Conservation (phyloP, 495 filamentous ascomycete genomes). For the Thermochaetoides thermophila region DNA sequence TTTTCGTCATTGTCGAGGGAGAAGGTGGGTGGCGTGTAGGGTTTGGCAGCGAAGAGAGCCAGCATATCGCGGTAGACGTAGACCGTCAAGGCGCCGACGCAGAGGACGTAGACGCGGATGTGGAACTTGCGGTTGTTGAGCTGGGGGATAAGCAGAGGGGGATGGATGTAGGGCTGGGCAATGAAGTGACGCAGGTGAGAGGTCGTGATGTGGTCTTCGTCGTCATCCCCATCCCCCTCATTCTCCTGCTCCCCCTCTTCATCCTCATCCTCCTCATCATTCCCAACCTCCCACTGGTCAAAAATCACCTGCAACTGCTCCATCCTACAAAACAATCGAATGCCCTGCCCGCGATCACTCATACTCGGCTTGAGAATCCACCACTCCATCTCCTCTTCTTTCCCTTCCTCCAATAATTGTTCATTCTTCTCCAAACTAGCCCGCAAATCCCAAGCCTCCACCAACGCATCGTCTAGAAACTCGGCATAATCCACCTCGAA, state of each 20-base stretch:
- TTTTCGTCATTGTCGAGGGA: constrained; percentile 12
- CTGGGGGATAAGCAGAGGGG: constrained; percentile 59
- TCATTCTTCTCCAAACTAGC: constrained; percentile 58
- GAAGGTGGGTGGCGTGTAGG: constrained; percentile 38
- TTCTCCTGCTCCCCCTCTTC: constrained; percentile 23
- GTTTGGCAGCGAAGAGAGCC: constrained; percentile 67
- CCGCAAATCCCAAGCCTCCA: constrained; percentile 74
- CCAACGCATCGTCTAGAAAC: constrained; percentile 83
- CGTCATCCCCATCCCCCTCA: constrained; percentile 6
- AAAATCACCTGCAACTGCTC: constrained; percentile 71
- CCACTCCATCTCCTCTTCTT: constrained; percentile 47
- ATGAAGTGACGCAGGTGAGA: constrained; percentile 93
- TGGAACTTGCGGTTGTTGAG: constrained; percentile 73
- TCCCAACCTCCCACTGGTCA: constrained; percentile 62
- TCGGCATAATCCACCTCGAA: constrained; percentile 96
- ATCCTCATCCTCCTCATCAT: constrained; percentile 46
- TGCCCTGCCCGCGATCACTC: constrained; percentile 91
- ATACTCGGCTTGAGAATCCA: constrained; percentile 97
- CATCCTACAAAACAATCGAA: constrained; percentile 72
- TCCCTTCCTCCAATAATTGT: not conserved
- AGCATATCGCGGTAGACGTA: constrained; percentile 87
- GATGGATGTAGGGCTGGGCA: constrained; percentile 89
- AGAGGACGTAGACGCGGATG: constrained; percentile 78
- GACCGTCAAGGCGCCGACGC: constrained; percentile 58
- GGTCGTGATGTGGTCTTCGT: constrained; percentile 51